A percentile compares a stretch with the other conserved stretches of the same genome.
Conservation (phyloP, 148 eudicot species). For the Gaultheria prostrata region DNA sequence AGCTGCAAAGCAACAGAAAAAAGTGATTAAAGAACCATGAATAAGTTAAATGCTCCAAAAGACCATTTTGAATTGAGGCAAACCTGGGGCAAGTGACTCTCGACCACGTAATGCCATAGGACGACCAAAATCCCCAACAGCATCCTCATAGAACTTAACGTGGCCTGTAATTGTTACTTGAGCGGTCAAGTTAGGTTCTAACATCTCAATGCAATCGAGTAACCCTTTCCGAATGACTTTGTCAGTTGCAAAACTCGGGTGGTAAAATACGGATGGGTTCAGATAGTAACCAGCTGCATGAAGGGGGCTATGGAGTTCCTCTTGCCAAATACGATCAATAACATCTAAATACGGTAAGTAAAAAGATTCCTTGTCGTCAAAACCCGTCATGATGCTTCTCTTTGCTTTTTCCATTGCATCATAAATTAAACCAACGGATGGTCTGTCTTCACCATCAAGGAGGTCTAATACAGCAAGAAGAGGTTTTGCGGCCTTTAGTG, state of each 20-base stretch:
- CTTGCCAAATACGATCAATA: constrained; percentile 28
- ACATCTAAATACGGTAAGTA: constrained; percentile 12
- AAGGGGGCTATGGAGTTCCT: constrained; percentile 27
- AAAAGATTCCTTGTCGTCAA: constrained; percentile 8
- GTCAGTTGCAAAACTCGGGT: constrained; percentile 13
- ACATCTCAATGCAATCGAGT: constrained; percentile 19
- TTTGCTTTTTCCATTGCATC: constrained; percentile 33
- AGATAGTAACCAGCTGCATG: constrained; percentile 38
- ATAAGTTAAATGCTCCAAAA: not conserved
- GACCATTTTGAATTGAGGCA: not conserved
- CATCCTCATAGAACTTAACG: constrained; percentile 15
- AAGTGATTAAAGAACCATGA: not conserved
- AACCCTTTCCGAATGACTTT: constrained; percentile 20
- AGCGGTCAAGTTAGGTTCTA: constrained; percentile 11
- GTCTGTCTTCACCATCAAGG: constrained; percentile 19
- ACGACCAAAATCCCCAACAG: constrained; percentile 25
- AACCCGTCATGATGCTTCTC: constrained; percentile 16
- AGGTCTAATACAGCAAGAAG: constrained; percentile 21
- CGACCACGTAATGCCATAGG: constrained; percentile 22
- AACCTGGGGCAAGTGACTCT: constrained; percentile 26
- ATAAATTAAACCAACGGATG: constrained; percentile 29
- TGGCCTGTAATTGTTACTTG: constrained; percentile 19
- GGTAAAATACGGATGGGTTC: constrained; percentile 25
- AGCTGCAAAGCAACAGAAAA: constrained; percentile 13
- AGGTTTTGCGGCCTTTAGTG: constrained; percentile 21